Evolutionary conservation across 2,329 filamentous ascomycete genomes (phyloP).

Genomic region (Thielaviopsis populi): DNA sequence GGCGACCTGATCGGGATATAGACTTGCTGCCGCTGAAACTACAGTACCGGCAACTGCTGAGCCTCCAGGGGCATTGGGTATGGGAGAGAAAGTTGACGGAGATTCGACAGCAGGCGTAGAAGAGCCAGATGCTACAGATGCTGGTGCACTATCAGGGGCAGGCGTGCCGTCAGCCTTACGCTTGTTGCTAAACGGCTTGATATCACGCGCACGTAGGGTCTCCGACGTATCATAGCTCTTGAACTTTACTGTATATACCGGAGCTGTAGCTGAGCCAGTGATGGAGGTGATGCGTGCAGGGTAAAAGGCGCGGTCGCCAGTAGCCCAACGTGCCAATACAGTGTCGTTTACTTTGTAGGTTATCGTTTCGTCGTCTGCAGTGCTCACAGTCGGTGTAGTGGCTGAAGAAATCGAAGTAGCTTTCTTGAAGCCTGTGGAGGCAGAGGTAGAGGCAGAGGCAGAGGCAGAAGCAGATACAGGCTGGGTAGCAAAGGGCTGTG

Average conservation of each 20-base stretch:
- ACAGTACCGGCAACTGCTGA: constrained; percentile 32
- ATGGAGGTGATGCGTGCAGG: constrained; percentile 85
- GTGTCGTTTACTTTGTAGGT: constrained; percentile 77
- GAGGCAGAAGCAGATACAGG: constrained; percentile 22
- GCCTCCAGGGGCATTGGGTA: constrained; percentile 15
- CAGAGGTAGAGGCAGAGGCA: constrained; percentile 27
- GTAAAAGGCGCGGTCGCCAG: constrained; percentile 82
- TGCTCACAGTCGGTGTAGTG: constrained; percentile 19
- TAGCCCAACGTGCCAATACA: constrained; percentile 79
- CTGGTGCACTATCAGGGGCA: constrained; percentile 17
- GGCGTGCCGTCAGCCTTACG: constrained; percentile 66
- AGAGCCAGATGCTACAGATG: constrained; percentile 20
- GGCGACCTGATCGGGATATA: constrained; percentile 37
- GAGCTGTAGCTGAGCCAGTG: constrained; percentile 78
- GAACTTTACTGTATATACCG: constrained; percentile 90
- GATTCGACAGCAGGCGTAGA: constrained; percentile 6
- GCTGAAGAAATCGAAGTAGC: neutral
- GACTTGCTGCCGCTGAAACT: constrained; percentile 39
- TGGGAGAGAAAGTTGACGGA: constrained; percentile 11
- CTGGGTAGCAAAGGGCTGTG: constrained; percentile 33
- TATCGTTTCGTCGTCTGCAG: constrained; percentile 35
- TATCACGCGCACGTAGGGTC: constrained; percentile 66
- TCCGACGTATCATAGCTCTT: constrained; percentile 79
- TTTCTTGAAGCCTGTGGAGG: constrained; percentile 26
- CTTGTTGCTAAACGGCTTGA: constrained; percentile 66